Evolutionary conservation across 768 basidiomycete species (phyloP).

Genomic region (Naganishia friedmannii): DNA sequence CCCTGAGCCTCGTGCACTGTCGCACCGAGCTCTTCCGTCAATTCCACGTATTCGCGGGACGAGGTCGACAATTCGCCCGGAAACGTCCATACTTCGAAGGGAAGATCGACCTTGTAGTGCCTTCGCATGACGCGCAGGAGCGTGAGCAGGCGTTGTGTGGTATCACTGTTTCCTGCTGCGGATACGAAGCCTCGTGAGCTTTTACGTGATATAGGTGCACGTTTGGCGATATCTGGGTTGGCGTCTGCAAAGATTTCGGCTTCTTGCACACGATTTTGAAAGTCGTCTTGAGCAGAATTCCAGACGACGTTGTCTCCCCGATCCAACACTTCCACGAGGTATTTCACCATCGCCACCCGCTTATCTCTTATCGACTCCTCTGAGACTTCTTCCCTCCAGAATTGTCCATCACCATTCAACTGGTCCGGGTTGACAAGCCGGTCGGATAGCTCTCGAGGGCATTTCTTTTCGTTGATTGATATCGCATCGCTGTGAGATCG

Average conservation of each 20-base stretch:
- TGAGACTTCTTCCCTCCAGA: slow-evolving; percentile 46
- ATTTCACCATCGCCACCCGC: slow-evolving; percentile 44
- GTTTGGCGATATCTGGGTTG: not conserved
- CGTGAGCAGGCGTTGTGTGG: slow-evolving; percentile 49
- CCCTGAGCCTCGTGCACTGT: slow-evolving; percentile 40
- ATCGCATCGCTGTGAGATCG: slow-evolving; percentile 32
- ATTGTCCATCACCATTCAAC: slow-evolving; percentile 45
- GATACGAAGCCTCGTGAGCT: slow-evolving; percentile 50
- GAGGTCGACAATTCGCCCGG: slow-evolving; percentile 48
- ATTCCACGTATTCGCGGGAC: not conserved
- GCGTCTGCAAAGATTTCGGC: not conserved
- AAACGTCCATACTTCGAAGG: slow-evolving; percentile 55
- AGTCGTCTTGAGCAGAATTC: slow-evolving; percentile 23
- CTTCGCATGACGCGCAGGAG: slow-evolving; percentile 50
- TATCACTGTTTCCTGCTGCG: slow-evolving; percentile 55
- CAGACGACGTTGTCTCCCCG: slow-evolving; percentile 39
- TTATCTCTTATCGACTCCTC: slow-evolving; percentile 40
- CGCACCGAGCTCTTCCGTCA: slow-evolving; percentile 50
- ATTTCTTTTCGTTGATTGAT: slow-evolving; percentile 37
- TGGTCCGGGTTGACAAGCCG: slow-evolving; percentile 53
- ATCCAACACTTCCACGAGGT: slow-evolving; percentile 40
- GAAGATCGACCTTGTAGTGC: slow-evolving; percentile 47
- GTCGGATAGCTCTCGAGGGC: slow-evolving; percentile 47
- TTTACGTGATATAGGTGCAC: slow-evolving; percentile 3
- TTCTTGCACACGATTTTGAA: slow-evolving; percentile 10